Percentiles rank a stretch among this genome's conserved stretches.
These are phyloP conservation scores for Auriscalpium vulgare DNA, from an alignment of 768 basidiomycete genomes.

Conservation along the genomic window DNA sequence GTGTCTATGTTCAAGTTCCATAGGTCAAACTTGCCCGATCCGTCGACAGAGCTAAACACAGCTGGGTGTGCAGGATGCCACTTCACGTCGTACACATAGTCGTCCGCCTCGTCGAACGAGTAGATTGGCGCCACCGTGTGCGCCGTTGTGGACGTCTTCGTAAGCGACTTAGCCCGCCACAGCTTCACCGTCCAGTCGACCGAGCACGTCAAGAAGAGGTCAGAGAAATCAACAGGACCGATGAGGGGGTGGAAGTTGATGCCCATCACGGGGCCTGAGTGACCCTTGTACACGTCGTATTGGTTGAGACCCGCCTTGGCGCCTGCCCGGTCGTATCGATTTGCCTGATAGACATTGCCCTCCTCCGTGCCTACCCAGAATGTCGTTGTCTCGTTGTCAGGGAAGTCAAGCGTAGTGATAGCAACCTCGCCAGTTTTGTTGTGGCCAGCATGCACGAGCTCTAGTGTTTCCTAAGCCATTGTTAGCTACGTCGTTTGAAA, in stretches of 20 bases:
- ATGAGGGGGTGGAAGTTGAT: constrained; percentile 89
- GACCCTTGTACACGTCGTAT: constrained; percentile 87
- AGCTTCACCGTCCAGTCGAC: constrained; percentile 99
- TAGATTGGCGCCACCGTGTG: constrained; percentile 69
- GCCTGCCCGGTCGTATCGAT: constrained; percentile 94
- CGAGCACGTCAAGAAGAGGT: constrained; percentile 86
- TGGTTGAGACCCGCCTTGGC: constrained; percentile 94
- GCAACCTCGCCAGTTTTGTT: constrained; percentile 97
- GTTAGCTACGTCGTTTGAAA: neutral
- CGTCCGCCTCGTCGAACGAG: constrained; percentile 96
- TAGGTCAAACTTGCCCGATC: constrained; percentile 89
- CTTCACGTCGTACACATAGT: constrained; percentile 97
- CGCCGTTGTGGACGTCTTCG: constrained; percentile 56
- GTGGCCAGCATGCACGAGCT: constrained; percentile 82
- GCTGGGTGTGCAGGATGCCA: constrained; percentile 98
- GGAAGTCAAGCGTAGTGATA: constrained; percentile 90
- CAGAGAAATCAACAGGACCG: constrained; percentile 91
- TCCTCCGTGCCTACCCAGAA: constrained; percentile 99
- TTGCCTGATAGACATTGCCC: constrained; percentile 93
- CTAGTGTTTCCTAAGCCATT: constrained; percentile 75
- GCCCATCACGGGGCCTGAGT: constrained; percentile 90
- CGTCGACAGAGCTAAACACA: constrained; percentile 88
- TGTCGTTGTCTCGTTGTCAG: constrained; percentile 91
- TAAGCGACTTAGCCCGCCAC: constrained; percentile 77
- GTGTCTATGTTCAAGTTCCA: constrained; percentile 98